Conservation (phyloP, 306 rosid genomes). For the Echinosophora koreensis region DNA sequence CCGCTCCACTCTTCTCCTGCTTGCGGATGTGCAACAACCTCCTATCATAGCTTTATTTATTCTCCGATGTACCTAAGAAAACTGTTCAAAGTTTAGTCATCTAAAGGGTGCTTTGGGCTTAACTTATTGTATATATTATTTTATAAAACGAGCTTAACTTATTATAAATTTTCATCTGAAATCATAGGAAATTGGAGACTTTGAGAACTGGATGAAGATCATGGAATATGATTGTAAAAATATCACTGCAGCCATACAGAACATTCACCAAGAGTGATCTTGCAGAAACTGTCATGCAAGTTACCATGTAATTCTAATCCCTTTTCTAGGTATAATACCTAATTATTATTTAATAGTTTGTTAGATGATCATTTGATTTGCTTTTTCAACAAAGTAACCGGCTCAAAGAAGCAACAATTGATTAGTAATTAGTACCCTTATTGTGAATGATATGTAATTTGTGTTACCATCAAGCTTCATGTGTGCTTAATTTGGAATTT, state of each 20-base stretch:
- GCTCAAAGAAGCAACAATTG: conserved; percentile 23
- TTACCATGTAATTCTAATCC: conserved; percentile 40
- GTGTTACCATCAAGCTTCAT: conserved; percentile 9
- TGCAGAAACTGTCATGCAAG: conserved; percentile 33
- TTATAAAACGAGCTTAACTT: conserved; percentile 23
- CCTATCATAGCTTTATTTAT: neutral
- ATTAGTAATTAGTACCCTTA: conserved; percentile 9
- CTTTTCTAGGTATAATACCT: conserved; percentile 8
- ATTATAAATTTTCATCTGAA: neutral
- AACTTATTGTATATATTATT: neutral
- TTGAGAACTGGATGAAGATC: conserved; percentile 75
- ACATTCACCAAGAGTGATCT: conserved; percentile 65
- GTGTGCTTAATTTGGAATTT: neutral
- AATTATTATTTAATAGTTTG: conserved; percentile 24
- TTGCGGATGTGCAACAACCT: neutral
- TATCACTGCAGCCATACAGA: conserved; percentile 67
- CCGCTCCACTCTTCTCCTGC: neutral
- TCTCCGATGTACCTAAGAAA: neutral
- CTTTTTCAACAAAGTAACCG: conserved; percentile 6
- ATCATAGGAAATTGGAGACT: conserved; percentile 75
- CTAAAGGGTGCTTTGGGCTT: neutral
- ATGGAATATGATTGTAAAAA: conserved; percentile 72
- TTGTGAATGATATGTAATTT: conserved; percentile 28
- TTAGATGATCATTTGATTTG: conserved; percentile 19
- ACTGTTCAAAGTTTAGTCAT: neutral